Percentiles rank a stretch among this genome's conserved stretches.
These are phyloP conservation scores for Pythium monospermum DNA, from an alignment of 352 stramenopile genomes.

Conservation along the genomic window DNA sequence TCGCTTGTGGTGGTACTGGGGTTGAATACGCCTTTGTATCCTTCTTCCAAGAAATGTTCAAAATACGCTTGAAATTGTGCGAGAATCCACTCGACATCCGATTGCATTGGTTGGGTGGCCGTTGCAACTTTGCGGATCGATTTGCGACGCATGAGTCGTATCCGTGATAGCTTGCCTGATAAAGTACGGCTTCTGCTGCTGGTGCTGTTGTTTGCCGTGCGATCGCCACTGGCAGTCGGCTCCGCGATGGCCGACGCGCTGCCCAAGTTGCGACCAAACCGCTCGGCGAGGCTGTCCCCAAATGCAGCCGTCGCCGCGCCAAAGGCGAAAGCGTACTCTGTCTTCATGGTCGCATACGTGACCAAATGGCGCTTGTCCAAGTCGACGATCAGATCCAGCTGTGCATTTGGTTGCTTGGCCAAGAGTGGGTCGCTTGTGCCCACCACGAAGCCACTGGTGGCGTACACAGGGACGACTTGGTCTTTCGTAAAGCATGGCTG, in stretches of 20 bases:
- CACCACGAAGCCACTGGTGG: conserved; percentile 37
- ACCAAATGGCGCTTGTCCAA: conserved; percentile 48
- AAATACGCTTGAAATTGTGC: conserved; percentile 60
- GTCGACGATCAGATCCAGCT: conserved; percentile 59
- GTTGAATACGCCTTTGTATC: conserved; percentile 25
- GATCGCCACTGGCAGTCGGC: neutral
- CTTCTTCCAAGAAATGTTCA: conserved; percentile 45
- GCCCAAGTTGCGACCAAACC: conserved; percentile 25
- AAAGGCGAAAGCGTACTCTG: conserved; percentile 48
- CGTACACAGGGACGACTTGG: conserved; percentile 26
- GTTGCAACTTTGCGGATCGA: neutral
- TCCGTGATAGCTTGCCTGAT: conserved; percentile 11
- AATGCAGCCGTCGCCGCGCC: conserved; percentile 37
- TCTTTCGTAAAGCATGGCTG: conserved; percentile 48
- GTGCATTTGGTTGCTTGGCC: conserved; percentile 38
- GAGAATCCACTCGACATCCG: conserved; percentile 58
- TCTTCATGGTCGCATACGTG: conserved; percentile 42
- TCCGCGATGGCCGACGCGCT: neutral
- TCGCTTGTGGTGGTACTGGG: neutral
- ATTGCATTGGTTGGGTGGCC: conserved; percentile 20
- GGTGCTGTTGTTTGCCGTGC: conserved; percentile 15
- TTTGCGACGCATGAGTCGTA: conserved; percentile 11
- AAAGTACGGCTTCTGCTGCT: conserved; percentile 10
- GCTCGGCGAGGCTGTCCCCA: conserved; percentile 22
- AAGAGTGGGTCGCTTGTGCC: conserved; percentile 49